Evolutionary conservation across 495 filamentous ascomycete species (phyloP), one percentile per base, ranked within the genome.

Genomic region (Hypoxylon perforatum): DNA sequence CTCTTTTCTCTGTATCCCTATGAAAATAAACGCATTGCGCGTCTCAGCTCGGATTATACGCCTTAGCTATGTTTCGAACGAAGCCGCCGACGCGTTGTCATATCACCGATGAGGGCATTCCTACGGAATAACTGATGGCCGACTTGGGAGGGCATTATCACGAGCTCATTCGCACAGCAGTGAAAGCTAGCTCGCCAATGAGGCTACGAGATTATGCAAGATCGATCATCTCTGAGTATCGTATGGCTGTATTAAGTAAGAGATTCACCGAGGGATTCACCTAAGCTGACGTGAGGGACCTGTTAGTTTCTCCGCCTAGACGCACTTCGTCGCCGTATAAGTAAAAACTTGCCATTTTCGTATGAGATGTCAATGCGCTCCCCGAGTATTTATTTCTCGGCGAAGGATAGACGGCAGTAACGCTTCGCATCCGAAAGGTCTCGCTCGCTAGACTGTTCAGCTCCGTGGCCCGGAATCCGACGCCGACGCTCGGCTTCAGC

Each of bases 231-330:
- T 41, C 17, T 36, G 14, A 45, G n/a, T n/a, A n/a, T n/a, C n/a
- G n/a, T n/a, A n/a, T n/a, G n/a, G n/a, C 14, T 44, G 36, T 15
- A 45, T 50, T 49, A 49, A 44, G 42, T 50, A 57, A 49, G 21
- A 11, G 30, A 51, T 30, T 55, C 36, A 30, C 44, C 19, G 41
- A 48, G 30, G 44, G 33, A 48, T 50, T 22, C 36, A 41, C 35
- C 21, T 39, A 4, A 33, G 52, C 61, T 63, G 61, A 63, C 52
- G 61, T 57, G 61, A 63, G 61, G 47, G 28, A 46, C 9, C 15
- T 38, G 28, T n/a, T 18, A 63, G 51, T 53, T 63, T 56, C 51
- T 49, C 42, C 50, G 42, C 21, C 19, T 17, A 45, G 45, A 50
- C 2, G 12, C 36, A 39, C 17, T 2, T 14, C 17, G 49, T n/a